Conservation (phyloP, 1,139 yeast species). For the Debaryomyces psychrophilus region DNA sequence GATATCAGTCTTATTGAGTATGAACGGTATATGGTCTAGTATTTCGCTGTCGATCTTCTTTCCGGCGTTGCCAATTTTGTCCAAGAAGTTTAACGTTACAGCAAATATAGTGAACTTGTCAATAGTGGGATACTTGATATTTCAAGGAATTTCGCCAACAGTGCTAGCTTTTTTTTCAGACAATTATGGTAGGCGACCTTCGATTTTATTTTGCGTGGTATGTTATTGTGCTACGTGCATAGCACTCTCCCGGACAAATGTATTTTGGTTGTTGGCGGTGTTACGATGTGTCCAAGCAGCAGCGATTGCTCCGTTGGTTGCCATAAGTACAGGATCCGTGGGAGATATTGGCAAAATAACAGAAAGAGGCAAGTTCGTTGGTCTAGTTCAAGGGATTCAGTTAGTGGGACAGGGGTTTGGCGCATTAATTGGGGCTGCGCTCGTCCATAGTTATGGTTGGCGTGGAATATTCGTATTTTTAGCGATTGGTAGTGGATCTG, state of each 20-base stretch:
- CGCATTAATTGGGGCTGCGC: conserved; percentile 42
- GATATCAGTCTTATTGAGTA: conserved; percentile 30
- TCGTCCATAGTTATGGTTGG: conserved; percentile 37
- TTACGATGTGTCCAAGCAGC: conserved; percentile 46
- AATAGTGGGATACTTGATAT: conserved; percentile 40
- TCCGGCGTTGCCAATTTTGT: conserved; percentile 44
- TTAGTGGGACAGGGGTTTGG: conserved; percentile 46
- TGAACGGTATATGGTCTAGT: conserved; percentile 45
- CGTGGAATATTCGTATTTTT: conserved; percentile 42
- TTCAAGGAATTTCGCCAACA: conserved; percentile 43
- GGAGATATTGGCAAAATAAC: conserved; percentile 43
- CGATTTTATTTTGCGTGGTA: conserved; percentile 31
- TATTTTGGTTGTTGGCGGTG: conserved; percentile 39
- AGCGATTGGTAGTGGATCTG: conserved; percentile 41
- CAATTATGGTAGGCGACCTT: conserved; percentile 40
- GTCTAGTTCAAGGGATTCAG: conserved; percentile 38
- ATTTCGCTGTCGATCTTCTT: conserved; percentile 44
- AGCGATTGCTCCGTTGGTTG: conserved; percentile 44
- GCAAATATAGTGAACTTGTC: conserved; percentile 34
- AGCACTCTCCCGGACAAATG: conserved; percentile 39
- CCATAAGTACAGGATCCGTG: conserved; percentile 43
- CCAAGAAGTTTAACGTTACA: conserved; percentile 28
- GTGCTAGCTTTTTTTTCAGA: conserved; percentile 40
- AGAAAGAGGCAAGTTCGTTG: conserved; percentile 45
- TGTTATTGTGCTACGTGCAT: conserved; percentile 36